Evolutionary conservation across 345 rosid genomes (phyloP).

Genomic region (Ailanthus altissimus): DNA sequence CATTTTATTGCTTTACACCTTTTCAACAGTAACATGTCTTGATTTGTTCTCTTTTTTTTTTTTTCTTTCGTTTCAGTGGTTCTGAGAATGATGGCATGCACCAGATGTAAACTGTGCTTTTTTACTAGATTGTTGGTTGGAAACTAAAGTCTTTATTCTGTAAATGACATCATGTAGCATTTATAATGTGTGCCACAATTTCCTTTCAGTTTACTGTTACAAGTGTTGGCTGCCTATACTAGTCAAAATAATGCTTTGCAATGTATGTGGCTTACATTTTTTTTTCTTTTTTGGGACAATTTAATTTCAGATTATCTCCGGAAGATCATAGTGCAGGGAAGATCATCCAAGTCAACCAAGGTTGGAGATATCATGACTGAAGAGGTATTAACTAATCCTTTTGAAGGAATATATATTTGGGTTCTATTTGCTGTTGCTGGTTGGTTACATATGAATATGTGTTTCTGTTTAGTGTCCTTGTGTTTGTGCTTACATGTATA

Average conservation of each 20-base stretch:
- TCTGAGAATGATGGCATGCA: background rate
- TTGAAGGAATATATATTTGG: background rate
- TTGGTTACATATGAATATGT: background rate
- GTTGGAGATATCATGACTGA: conserved; percentile 99
- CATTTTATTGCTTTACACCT: background rate
- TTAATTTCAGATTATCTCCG: conserved; percentile 72
- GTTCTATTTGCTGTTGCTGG: background rate
- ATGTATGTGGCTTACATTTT: background rate
- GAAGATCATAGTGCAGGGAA: conserved; percentile 97
- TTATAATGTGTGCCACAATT: background rate
- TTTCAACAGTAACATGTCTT: background rate
- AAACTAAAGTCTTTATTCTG: background rate
- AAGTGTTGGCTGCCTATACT: background rate
- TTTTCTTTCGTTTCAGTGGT: background rate
- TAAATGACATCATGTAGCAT: background rate
- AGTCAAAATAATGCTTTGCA: background rate
- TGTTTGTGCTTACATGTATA: background rate
- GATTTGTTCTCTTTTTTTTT: background rate
- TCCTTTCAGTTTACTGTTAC: background rate
- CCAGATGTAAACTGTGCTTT: background rate
- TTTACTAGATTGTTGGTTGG: background rate
- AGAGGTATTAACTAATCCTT: conserved; percentile 54
- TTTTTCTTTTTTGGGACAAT: conserved; percentile 6
- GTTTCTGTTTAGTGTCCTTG: background rate
- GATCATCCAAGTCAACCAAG: conserved; percentile 97